A percentile compares a stretch with the other conserved stretches of the same genome.
These are phyloP conservation scores for Ceratocystis colombiana DNA, from an alignment of 2,329 filamentous ascomycete species.

Conservation along the genomic window DNA sequence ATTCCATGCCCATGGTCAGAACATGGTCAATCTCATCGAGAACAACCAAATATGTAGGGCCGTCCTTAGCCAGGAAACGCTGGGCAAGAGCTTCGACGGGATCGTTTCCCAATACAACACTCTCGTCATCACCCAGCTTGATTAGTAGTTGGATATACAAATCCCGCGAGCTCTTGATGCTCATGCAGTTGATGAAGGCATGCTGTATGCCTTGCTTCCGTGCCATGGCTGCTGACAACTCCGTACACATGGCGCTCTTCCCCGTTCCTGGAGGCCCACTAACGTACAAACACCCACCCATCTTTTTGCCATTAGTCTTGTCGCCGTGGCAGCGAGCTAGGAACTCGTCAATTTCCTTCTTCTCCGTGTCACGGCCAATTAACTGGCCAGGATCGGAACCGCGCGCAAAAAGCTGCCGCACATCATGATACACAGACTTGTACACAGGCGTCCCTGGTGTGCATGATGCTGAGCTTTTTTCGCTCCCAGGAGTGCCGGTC, in stretches of 20 bases:
- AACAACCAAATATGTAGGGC: slow-evolving; percentile 64
- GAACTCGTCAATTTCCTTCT: slow-evolving; percentile 57
- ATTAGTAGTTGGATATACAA: slow-evolving; percentile 71
- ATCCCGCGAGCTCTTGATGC: slow-evolving; percentile 78
- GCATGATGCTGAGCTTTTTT: not conserved
- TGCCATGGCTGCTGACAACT: slow-evolving; percentile 56
- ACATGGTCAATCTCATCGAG: slow-evolving; percentile 95
- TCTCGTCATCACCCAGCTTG: slow-evolving; percentile 48
- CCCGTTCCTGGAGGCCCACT: slow-evolving; percentile 93
- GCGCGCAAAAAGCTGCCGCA: slow-evolving; percentile 76
- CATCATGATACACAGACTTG: slow-evolving; percentile 69
- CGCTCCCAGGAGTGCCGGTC: slow-evolving; percentile 17
- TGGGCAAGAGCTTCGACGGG: slow-evolving; percentile 17
- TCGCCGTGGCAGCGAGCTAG: slow-evolving; percentile 53
- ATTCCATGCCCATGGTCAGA: slow-evolving; percentile 75
- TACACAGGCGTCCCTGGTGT: slow-evolving; percentile 8
- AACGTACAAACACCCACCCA: slow-evolving; percentile 80
- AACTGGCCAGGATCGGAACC: slow-evolving; percentile 64
- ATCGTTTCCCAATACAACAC: slow-evolving; percentile 36
- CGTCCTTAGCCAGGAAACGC: slow-evolving; percentile 23
- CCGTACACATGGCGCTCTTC: slow-evolving; percentile 85
- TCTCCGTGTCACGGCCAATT: slow-evolving; percentile 63
- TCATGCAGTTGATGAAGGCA: slow-evolving; percentile 93
- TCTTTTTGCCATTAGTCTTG: slow-evolving; percentile 47
- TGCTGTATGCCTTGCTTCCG: slow-evolving; percentile 49